Conservation (phyloP, 2,329 filamentous ascomycete genomes). For the Ceratocystis eucalypticola region DNA sequence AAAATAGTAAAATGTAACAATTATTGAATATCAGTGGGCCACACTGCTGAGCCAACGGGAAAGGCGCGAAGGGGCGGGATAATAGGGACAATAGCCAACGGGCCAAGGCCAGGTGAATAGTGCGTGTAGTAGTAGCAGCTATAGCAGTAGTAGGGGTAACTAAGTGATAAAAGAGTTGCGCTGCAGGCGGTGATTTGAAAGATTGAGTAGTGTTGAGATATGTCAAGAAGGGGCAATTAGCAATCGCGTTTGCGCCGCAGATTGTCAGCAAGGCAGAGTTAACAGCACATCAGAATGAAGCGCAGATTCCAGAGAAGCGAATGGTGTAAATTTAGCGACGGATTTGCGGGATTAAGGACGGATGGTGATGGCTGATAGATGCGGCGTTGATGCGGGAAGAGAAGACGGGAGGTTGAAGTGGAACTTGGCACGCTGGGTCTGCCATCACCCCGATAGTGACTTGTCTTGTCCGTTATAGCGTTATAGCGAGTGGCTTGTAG, state of each 20-base stretch:
- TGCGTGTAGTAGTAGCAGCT: too few species aligned
- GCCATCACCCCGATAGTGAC: conserved; percentile 10
- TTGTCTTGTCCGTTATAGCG: conserved; percentile 10
- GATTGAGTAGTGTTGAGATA: too few species aligned
- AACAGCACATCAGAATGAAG: conserved; percentile 18
- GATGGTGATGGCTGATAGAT: conserved; percentile 17
- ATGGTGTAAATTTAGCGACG: conserved; percentile 27
- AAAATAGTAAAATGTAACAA: neutral
- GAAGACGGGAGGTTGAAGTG: conserved; percentile 43
- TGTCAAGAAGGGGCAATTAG: conserved; percentile 5
- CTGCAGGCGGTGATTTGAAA: neutral
- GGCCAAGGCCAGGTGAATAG: neutral
- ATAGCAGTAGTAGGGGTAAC: too few species aligned
- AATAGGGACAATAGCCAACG: neutral
- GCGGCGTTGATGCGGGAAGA: conserved; percentile 38
- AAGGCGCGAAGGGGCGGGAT: conserved; percentile 11
- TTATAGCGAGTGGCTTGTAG: neutral
- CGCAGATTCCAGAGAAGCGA: conserved; percentile 16
- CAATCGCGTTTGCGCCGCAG: conserved; percentile 17
- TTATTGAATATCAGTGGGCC: conserved; percentile 10
- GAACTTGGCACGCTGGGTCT: conserved; percentile 12
- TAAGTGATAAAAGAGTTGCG: conserved; percentile 9
- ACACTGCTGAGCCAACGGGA: conserved; percentile 9
- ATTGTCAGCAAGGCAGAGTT: conserved; percentile 1
- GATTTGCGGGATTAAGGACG: conserved; percentile 26